Evolutionary conservation across 2,329 filamentous ascomycete species (phyloP), one percentile per base, ranked within the genome.

Genomic region (Pseudogymnoascus sp.): DNA sequence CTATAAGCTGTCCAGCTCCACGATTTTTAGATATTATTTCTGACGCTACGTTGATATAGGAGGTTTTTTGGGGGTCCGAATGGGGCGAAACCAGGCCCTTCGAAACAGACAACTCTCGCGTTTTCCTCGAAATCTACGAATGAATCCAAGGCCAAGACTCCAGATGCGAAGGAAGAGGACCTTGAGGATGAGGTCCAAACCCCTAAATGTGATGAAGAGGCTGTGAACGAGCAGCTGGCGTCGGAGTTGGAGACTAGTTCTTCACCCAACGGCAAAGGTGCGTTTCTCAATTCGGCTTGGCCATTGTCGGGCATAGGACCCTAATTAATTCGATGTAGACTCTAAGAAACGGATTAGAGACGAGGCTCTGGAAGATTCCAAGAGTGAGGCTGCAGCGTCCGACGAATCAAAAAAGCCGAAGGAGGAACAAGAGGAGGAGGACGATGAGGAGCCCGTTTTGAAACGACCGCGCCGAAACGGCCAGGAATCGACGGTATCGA

Each of bases 61-160:
- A 95, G 93, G 74, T 97, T 96, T 78, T 96, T 97, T 73, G 85
- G 85, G 19, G 82, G 84, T 43, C 81, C 83, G 26, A 84, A 84
- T 70, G 87, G 85, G 60, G 75, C 81, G 4, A 83, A 82, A 68
- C 75, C 82, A 0, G 78, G 83, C 16, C 84, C 85, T 11, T 81
- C 83, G 38, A 89, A 91, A 73, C 91, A 96, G 75, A 88, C 90
- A 1, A 95, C 87, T 69, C 78, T 96, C 40, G 83, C 89, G 0
- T 96, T 96, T 72, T 85, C 86, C 37, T 86, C 85, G 59, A 86
- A 84, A 71, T 59, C 79, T 56, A 72, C 66, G 65, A 68, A 2
- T 65, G 67, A 37, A 68, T 68, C 4, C 66, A 69, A 12, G 65
- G 69, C 46, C 26, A 33, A 3, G 65, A 68, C 38, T 60, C 22